Conservation (phyloP, 345 rosid species). For the Gossypium raimondii region DNA sequence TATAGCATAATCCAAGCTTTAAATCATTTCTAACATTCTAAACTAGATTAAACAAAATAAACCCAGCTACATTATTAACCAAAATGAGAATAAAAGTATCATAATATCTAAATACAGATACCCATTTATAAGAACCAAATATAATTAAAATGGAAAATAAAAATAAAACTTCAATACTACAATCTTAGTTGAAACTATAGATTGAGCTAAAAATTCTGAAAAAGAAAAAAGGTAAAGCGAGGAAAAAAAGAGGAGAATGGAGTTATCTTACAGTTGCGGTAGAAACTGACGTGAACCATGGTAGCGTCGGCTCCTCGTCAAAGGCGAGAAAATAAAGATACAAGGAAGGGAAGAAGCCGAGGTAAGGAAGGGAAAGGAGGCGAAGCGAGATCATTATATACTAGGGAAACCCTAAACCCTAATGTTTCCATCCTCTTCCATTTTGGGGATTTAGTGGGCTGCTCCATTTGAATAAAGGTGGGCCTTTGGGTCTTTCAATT, state of each 20-base stretch:
- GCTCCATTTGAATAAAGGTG: background rate
- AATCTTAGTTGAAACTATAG: background rate
- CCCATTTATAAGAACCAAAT: slow-evolving; percentile 2
- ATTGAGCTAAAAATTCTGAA: background rate
- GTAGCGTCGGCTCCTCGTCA: background rate
- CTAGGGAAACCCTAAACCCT: slow-evolving; percentile 12
- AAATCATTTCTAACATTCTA: background rate
- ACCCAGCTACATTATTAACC: too few relatives aligned
- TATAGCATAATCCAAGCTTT: background rate
- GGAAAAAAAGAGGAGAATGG: background rate
- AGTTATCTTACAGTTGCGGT: slow-evolving; percentile 32
- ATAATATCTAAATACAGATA: background rate
- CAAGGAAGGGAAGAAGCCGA: background rate
- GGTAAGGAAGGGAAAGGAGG: background rate
- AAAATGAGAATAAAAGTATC: background rate
- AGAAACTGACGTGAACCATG: slow-evolving; percentile 40
- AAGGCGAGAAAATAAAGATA: background rate
- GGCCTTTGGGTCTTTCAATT: background rate
- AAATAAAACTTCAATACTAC: background rate
- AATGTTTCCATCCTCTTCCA: background rate
- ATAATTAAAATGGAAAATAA: background rate
- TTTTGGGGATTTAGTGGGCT: background rate
- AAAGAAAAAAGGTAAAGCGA: background rate
- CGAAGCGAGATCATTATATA: background rate
- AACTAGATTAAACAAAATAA: too few relatives aligned